These are phyloP conservation scores for Coniferiporia sulphurascens DNA, from an alignment of 1,284 basidiomycete species.

Conservation along the genomic window DNA sequence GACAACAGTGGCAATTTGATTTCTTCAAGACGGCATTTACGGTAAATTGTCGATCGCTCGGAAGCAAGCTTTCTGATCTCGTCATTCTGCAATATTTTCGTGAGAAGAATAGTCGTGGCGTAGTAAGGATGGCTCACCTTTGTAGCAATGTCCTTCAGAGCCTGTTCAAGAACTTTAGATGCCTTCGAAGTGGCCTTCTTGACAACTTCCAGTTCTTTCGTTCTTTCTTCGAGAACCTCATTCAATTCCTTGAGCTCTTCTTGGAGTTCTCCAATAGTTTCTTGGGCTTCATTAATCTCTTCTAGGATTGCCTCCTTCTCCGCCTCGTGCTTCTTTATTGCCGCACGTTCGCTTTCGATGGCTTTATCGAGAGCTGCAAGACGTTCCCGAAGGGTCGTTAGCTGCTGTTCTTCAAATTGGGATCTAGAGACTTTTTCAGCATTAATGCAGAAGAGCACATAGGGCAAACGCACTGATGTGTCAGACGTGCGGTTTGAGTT, in stretches of 20 bases:
- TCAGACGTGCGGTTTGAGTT: slow-evolving; percentile 82
- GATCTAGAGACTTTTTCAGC: slow-evolving; percentile 40
- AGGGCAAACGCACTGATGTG: slow-evolving; percentile 67
- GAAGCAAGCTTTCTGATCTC: slow-evolving; percentile 88
- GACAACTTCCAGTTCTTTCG: slow-evolving; percentile 66
- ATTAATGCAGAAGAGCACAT: background rate
- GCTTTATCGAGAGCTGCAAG: slow-evolving; percentile 52
- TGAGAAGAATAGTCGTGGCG: slow-evolving; percentile 14
- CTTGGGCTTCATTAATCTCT: slow-evolving; percentile 64
- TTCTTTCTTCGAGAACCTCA: slow-evolving; percentile 63
- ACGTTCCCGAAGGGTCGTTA: slow-evolving; percentile 61
- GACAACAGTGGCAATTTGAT: slow-evolving; percentile 75
- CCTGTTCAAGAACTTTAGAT: slow-evolving; percentile 75
- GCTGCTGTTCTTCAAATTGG: slow-evolving; percentile 74
- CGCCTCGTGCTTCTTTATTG: slow-evolving; percentile 52
- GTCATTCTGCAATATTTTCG: slow-evolving; percentile 63
- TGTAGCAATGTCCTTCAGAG: slow-evolving; percentile 83
- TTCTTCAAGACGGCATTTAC: slow-evolving; percentile 92
- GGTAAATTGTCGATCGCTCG: slow-evolving; percentile 84
- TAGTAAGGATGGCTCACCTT: slow-evolving; percentile 44
- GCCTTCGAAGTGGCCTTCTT: slow-evolving; percentile 72
- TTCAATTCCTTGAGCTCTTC: slow-evolving; percentile 60
- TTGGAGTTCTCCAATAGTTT: slow-evolving; percentile 53
- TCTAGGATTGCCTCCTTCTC: slow-evolving; percentile 54
- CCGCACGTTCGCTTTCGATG: slow-evolving; percentile 51